A percentile compares a stretch with the other conserved stretches of the same genome.
Conservation (phyloP, 106 monocot species). For the Ottelia alismoides region DNA sequence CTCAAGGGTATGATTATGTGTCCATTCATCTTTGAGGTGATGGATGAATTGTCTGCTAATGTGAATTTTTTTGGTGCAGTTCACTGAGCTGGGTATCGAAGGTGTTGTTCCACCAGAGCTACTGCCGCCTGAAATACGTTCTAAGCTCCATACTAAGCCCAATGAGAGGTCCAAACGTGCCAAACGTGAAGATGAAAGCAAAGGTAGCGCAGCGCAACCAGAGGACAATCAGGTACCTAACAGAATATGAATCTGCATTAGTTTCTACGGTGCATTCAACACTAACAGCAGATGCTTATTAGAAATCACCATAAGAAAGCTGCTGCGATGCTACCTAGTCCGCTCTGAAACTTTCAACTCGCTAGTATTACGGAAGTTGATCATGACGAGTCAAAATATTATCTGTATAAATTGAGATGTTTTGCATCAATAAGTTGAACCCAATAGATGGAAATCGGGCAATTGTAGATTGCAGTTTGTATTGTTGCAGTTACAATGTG, state of each 20-base stretch:
- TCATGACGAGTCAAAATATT: no score
- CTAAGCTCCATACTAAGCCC: slow-evolving; percentile 63
- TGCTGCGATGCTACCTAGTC: background rate
- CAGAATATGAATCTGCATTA: background rate
- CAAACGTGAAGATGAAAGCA: slow-evolving; percentile 71
- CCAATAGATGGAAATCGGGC: background rate
- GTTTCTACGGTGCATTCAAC: background rate
- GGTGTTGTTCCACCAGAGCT: slow-evolving; percentile 96
- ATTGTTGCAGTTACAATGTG: background rate
- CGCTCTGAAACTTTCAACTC: no score
- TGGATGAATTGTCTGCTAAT: no score
- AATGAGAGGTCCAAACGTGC: slow-evolving; percentile 67
- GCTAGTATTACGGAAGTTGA: no score
- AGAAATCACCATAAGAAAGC: no score
- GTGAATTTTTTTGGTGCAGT: slow-evolving; percentile 54
- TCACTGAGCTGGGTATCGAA: slow-evolving; percentile 78
- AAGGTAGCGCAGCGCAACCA: slow-evolving; percentile 29
- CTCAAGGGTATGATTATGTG: slow-evolving; percentile 60
- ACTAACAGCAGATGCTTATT: background rate
- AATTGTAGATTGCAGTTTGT: background rate
- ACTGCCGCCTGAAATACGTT: slow-evolving; percentile 66
- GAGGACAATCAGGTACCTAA: slow-evolving; percentile 62
- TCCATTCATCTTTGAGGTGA: no score
- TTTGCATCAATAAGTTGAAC: background rate
- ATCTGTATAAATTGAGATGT: no score